These are phyloP conservation scores for Candida patagonica DNA, from an alignment of 805 yeast species.

Conservation along the genomic window DNA sequence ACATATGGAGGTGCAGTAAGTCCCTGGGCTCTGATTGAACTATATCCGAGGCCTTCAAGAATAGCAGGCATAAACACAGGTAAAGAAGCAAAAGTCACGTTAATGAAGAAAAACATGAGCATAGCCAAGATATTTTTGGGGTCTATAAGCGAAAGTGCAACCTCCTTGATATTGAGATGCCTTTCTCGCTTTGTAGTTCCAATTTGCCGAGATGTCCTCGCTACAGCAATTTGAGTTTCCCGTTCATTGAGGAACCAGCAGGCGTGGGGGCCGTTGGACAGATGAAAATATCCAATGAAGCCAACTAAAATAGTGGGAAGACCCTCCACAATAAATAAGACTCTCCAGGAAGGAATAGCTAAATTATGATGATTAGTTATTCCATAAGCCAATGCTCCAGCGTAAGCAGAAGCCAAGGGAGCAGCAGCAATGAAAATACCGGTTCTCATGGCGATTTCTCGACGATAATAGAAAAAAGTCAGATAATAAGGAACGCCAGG, in stretches of 20 bases:
- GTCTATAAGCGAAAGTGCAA: conserved; percentile 9
- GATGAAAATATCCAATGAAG: conserved; percentile 22
- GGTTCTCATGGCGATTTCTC: conserved; percentile 23
- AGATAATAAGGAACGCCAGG: conserved; percentile 27
- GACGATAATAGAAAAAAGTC: conserved; percentile 25
- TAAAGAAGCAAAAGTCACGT: conserved; percentile 29
- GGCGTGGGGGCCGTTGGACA: conserved; percentile 32
- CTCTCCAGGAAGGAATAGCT: conserved; percentile 35
- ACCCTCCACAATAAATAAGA: conserved; percentile 41
- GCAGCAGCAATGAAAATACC: conserved; percentile 25
- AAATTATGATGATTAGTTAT: conserved; percentile 21
- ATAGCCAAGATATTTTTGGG: conserved; percentile 12
- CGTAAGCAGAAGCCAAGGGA: conserved; percentile 43
- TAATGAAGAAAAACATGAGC: conserved; percentile 21
- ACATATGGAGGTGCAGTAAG: conserved; percentile 39
- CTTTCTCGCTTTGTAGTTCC: conserved; percentile 7
- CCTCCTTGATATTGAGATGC: conserved; percentile 9
- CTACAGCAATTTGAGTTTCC: conserved; percentile 24
- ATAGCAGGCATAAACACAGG: conserved; percentile 41
- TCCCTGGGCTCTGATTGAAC: conserved; percentile 34
- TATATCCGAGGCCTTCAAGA: conserved; percentile 35
- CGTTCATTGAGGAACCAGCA: conserved; percentile 39
- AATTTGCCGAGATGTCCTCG: conserved; percentile 13
- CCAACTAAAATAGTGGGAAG: conserved; percentile 36
- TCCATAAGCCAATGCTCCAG: conserved; percentile 42